Base-by-base conservation (phyloP, 805 yeast species). In the Nakazawaea pomicola region DNA sequence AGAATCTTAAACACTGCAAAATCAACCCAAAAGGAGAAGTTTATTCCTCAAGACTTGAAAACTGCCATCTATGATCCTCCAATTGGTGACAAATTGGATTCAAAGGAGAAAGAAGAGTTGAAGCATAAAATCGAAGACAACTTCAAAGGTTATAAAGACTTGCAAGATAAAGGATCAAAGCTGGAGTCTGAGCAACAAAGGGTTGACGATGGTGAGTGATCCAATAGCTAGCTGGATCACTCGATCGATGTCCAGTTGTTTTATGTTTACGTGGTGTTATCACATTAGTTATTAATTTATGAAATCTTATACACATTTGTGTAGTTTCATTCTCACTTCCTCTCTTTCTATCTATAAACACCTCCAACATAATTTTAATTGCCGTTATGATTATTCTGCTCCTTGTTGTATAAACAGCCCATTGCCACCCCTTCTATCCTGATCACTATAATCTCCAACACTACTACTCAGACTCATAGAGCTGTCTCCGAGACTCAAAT, bases 191-290 rank as follows among this genome's bases (percentile, higher is more conserved):
- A 68, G 52, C 74, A 70, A 50, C 57, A 62, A 49, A 61, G 75
- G 40, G 70, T 72, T 6, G 73, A 68, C 29, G 74, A 70, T 48
- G 73, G 63, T n/a, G n/a, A n/a, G n/a, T n/a, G n/a, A n/a, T n/a
- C n/a, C n/a, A n/a, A n/a, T n/a, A n/a, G n/a, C n/a, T n/a, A n/a
- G n/a, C n/a, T n/a, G n/a, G n/a, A n/a, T n/a, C n/a, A n/a, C n/a
- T n/a, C n/a, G n/a, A n/a, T n/a, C n/a, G n/a, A n/a, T n/a, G n/a
- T n/a, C n/a, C n/a, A n/a, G n/a, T n/a, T n/a, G n/a, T n/a, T n/a
- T n/a, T n/a, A n/a, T n/a, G n/a, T n/a, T n/a, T n/a, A n/a, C n/a
- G n/a, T n/a, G n/a, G n/a, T n/a, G n/a, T n/a, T n/a, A n/a, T n/a
- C n/a, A n/a, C n/a, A n/a, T n/a, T n/a, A n/a, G n/a, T n/a, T n/a